Evolutionary conservation across 805 yeast species (phyloP).

Genomic region (Pichia occidentalis): DNA sequence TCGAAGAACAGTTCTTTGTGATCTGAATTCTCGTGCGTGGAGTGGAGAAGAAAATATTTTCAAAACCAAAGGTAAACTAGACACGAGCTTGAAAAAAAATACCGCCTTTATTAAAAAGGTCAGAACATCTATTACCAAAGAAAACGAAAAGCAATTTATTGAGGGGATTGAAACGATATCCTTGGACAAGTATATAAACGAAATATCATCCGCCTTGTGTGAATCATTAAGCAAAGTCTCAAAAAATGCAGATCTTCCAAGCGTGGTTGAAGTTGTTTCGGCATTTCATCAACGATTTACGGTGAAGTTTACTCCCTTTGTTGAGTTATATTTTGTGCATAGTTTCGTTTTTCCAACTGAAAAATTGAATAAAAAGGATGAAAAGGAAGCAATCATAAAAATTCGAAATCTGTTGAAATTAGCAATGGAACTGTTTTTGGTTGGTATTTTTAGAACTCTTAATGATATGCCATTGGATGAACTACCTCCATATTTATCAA

Average conservation of each 20-base stretch:
- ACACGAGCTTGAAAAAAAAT: slow-evolving; percentile 76
- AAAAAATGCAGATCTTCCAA: slow-evolving; percentile 50
- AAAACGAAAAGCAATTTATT: slow-evolving; percentile 40
- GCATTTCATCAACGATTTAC: slow-evolving; percentile 74
- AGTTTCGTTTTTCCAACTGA: slow-evolving; percentile 33
- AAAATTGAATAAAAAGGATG: slow-evolving; percentile 37
- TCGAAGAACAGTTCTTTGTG: slow-evolving; percentile 29
- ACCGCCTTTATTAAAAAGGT: slow-evolving; percentile 72
- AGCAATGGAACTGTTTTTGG: slow-evolving; percentile 50
- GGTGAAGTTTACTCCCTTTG: slow-evolving; percentile 41
- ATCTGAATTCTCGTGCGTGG: slow-evolving; percentile 48
- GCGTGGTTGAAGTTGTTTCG: slow-evolving; percentile 62
- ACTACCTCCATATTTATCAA: slow-evolving; percentile 39
- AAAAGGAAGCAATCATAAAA: slow-evolving; percentile 32
- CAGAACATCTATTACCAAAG: slow-evolving; percentile 49
- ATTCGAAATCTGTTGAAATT: slow-evolving; percentile 45
- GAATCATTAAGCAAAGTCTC: slow-evolving; percentile 54
- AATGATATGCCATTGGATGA: slow-evolving; percentile 36
- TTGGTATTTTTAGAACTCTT: slow-evolving; percentile 46
- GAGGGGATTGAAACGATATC: slow-evolving; percentile 59
- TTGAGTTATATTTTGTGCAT: slow-evolving; percentile 37
- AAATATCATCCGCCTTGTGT: slow-evolving; percentile 51
- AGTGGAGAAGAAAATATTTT: slow-evolving; percentile 35
- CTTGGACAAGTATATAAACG: slow-evolving; percentile 68
- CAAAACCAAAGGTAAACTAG: slow-evolving; percentile 34